These are phyloP conservation scores for Diplotaxis tenuifolia DNA, from an alignment of 345 rosid genomes.

Conservation along the genomic window DNA sequence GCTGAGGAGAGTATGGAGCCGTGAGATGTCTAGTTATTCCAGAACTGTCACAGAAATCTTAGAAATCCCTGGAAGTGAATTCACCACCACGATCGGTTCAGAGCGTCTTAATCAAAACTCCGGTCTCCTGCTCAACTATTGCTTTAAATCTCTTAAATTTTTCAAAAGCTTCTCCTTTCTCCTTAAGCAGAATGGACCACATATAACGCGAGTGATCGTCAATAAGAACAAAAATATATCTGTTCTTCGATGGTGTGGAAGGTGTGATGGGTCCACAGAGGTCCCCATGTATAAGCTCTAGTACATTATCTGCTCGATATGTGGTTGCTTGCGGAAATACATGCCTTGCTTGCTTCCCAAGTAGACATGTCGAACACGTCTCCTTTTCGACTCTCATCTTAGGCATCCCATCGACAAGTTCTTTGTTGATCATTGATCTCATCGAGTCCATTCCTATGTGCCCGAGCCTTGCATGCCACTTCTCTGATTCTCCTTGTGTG, in stretches of 20 bases:
- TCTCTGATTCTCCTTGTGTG: background rate
- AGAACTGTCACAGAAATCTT: background rate
- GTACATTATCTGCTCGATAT: background rate
- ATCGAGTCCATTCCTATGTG: background rate
- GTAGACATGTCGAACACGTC: background rate
- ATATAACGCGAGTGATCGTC: background rate
- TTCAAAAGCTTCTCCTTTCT: background rate
- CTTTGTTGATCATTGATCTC: background rate
- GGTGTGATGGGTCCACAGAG: background rate
- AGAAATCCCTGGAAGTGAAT: background rate
- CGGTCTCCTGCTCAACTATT: background rate
- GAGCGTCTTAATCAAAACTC: background rate
- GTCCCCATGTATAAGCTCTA: background rate
- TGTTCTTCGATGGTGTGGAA: background rate
- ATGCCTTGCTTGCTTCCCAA: background rate
- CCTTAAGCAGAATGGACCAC: background rate
- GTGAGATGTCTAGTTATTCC: background rate
- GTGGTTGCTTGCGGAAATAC: background rate
- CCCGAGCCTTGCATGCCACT: background rate
- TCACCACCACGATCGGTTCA: background rate
- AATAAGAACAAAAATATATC: background rate
- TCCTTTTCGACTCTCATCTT: background rate
- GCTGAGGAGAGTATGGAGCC: background rate
- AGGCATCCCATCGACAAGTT: background rate
- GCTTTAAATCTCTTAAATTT: background rate